Evolutionary conservation across 768 basidiomycete species (phyloP).

Genomic region (Strobilomyces dryophilus): DNA sequence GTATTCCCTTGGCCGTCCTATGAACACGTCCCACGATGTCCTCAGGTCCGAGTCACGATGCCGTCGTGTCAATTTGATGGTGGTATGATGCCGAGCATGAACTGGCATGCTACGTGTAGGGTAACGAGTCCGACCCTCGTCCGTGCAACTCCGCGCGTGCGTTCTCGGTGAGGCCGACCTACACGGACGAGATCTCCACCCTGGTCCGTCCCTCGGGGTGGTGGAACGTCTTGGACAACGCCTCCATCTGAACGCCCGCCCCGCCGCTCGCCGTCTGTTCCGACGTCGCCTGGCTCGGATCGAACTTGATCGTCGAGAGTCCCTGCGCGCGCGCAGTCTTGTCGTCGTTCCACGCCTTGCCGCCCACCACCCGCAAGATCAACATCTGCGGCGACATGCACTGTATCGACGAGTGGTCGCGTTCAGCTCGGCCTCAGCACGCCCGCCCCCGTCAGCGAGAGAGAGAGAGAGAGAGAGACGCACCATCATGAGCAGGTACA

Average conservation of each 20-base stretch:
- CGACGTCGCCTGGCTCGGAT: not conserved
- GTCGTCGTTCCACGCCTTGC: constrained; percentile 11
- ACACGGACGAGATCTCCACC: not conserved
- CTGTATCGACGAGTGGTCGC: not conserved
- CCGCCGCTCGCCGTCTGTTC: not conserved
- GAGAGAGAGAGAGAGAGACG: not conserved
- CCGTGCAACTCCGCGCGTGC: not conserved
- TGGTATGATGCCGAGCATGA: too few relatives aligned
- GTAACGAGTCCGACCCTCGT: not conserved
- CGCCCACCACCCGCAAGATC: constrained; percentile 21
- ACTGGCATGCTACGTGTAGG: not conserved
- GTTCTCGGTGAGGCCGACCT: not conserved
- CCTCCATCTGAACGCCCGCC: not conserved
- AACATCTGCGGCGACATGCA: constrained; percentile 17
- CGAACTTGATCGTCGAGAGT: constrained; percentile 10
- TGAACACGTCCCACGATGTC: too few relatives aligned
- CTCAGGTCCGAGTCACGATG: too few relatives aligned
- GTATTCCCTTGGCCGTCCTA: too few relatives aligned
- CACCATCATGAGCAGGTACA: constrained; percentile 24
- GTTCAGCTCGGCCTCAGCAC: not conserved
- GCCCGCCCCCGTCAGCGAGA: too few relatives aligned
- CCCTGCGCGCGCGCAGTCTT: not conserved
- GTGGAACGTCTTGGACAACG: not conserved
- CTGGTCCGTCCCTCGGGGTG: not conserved
- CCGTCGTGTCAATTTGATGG: too few relatives aligned